Conservation (phyloP, 257 asterid species). For the Solanum pennellii region DNA sequence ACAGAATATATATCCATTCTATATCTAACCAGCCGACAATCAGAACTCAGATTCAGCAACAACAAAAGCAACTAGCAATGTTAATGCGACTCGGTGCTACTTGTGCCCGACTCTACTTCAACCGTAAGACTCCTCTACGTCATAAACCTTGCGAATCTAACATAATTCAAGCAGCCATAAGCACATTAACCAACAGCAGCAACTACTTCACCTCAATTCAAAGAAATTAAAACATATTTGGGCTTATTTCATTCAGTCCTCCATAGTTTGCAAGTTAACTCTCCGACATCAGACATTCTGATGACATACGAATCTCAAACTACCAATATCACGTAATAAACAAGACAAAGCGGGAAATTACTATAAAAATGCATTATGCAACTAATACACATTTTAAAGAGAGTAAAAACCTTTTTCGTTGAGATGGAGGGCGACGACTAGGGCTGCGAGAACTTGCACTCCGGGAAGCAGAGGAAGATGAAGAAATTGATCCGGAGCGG, state of each 20-base stretch:
- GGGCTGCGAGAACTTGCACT: constrained; percentile 29
- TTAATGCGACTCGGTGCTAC: background rate
- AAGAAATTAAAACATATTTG: background rate
- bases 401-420: constrained; percentile 14
- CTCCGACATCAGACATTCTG: background rate
- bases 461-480: constrained; percentile 28
- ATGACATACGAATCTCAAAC: background rate
- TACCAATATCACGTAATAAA: background rate
- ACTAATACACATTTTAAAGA: background rate
- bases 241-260: background rate
- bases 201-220: background rate
- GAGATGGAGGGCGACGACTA: constrained; percentile 9
- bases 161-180: background rate
- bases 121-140: background rate
- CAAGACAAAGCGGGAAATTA: background rate
- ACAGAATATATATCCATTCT: background rate
- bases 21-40: background rate
- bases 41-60: background rate
- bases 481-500: constrained; percentile 24
- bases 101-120: background rate
- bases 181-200: background rate
- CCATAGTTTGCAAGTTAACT: background rate
- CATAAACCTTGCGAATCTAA: background rate
- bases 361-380: background rate
- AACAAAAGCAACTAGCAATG: background rate